Evolutionary conservation across 257 asterid species (phyloP).

Genomic region (Nicotiana sylvestris): DNA sequence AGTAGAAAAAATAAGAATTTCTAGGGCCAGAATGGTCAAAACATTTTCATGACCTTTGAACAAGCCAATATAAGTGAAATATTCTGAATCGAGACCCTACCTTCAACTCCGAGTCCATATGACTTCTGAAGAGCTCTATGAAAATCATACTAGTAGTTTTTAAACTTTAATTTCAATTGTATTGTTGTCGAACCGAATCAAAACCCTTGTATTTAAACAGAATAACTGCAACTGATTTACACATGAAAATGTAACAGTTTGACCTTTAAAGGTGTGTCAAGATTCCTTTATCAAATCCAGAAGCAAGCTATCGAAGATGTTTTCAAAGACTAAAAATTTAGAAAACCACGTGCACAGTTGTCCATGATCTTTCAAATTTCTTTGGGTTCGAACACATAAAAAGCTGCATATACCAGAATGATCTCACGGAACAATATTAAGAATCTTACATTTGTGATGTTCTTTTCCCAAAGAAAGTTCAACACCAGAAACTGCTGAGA

Average conservation of each 20-base stretch:
- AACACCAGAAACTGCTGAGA: conserved; percentile 81
- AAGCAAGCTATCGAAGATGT: neutral
- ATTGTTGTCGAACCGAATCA: neutral
- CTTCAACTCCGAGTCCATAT: neutral
- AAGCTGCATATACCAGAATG: neutral
- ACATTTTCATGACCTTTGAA: no score
- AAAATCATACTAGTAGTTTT: neutral
- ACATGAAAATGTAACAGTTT: neutral
- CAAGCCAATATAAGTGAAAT: no score
- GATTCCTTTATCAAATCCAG: neutral
- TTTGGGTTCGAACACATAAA: neutral
- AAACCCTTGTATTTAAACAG: neutral
- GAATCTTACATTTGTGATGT: conserved; percentile 73
- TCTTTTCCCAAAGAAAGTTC: conserved; percentile 71
- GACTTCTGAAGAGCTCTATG: neutral
- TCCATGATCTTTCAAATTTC: neutral
- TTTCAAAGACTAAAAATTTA: neutral
- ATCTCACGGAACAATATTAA: neutral
- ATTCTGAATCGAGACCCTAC: no score
- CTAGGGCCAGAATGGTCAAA: no score
- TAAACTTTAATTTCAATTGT: neutral
- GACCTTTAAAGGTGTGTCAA: neutral
- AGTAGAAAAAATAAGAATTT: no score
- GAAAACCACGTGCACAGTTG: neutral
- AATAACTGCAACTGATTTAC: neutral